Percentiles rank a stretch among this genome's conserved stretches.
These are phyloP conservation scores for Pseudonectria buxi DNA, from an alignment of 2,329 filamentous ascomycete genomes.

Conservation along the genomic window DNA sequence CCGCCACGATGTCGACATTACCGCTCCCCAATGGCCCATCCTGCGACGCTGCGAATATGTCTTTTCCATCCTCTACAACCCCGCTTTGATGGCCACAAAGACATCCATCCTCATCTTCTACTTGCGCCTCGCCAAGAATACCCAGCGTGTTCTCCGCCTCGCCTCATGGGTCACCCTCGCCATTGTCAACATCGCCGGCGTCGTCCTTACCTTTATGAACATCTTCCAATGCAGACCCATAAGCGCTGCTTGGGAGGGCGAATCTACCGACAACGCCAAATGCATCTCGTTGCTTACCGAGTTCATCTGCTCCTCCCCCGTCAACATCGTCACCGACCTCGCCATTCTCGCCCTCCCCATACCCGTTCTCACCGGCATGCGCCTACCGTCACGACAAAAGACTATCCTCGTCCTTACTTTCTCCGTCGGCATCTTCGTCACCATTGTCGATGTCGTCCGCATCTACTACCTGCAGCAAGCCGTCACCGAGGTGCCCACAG, in stretches of 20 bases:
- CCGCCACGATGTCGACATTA: slow-evolving; percentile 57
- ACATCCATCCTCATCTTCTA: slow-evolving; percentile 92
- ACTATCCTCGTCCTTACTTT: slow-evolving; percentile 83
- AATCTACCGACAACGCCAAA: slow-evolving; percentile 23
- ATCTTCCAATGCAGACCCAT: slow-evolving; percentile 80
- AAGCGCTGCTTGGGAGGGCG: slow-evolving; percentile 55
- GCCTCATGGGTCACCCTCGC: slow-evolving; percentile 74
- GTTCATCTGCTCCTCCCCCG: slow-evolving; percentile 69
- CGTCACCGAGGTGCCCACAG: slow-evolving; percentile 36
- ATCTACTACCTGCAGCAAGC: slow-evolving; percentile 86
- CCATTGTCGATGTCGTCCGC: slow-evolving; percentile 79
- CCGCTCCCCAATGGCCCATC: slow-evolving; percentile 36
- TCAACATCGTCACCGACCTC: slow-evolving; percentile 88
- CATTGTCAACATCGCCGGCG: slow-evolving; percentile 71
- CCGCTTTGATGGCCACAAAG: slow-evolving; percentile 84
- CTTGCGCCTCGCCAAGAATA: slow-evolving; percentile 71
- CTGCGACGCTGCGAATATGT: slow-evolving; percentile 57
- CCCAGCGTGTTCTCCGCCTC: slow-evolving; percentile 67
- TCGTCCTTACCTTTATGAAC: slow-evolving; percentile 77
- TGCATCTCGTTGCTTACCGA: slow-evolving; percentile 56
- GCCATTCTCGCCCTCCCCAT: slow-evolving; percentile 83
- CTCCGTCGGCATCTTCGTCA: slow-evolving; percentile 77
- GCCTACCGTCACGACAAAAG: slow-evolving; percentile 78
- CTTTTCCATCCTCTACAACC: slow-evolving; percentile 65
- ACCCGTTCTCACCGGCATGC: slow-evolving; percentile 81